Base-by-base conservation (phyloP, 2,329 filamentous ascomycete species). In the Cercospora sojina region DNA sequence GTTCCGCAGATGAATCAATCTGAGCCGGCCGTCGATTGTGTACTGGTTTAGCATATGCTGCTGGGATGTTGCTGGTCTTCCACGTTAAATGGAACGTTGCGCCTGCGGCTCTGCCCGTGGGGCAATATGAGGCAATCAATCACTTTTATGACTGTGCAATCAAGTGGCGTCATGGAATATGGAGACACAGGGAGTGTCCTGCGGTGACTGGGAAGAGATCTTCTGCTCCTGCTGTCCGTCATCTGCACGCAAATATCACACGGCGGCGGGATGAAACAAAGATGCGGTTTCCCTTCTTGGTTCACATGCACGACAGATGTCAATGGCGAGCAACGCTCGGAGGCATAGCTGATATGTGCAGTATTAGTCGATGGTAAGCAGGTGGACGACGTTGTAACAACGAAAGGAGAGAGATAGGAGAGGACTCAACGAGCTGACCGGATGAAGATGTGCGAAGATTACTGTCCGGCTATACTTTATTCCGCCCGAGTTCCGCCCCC, bases 51-150 rank as follows among this genome's bases (percentile, higher is more conserved):
- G 59, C 41, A 51, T 27, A 32, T 61, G n/a, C 16, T 57, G 49
- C 60, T 41, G 60, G 60, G 60, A 63, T 63, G 18, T 57, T 63
- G 60, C 60, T 47, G 32, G 60, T 49, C 9, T 31, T 49, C 25
- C 41, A 60, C 38, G 58, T 41, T 59, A n/a, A 23, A 18, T 35
- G n/a, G 25, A 32, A 32, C 53, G 53, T 57, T 57, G 16, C 18
- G 27, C 31, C 16, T 32, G 31, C 29, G 10, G 16, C 16, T 35
- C 7, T 57, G 53, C 53, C 20, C 47, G 23, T 27, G 47, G 47
- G 47, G 12, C 53, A 35, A 53, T 16, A 53, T 53, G 23, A 53
- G 23, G 47, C 23, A 53, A 27, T 53, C 23, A 53, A 53, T 53
- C 12, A 3, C 47, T 53, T 53, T 29, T 25, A 51, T 51, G 18